phyloP scores from a whole-genome alignment of 2,329 filamentous ascomycete genomes.

The Colletotrichum costaricense region DNA sequence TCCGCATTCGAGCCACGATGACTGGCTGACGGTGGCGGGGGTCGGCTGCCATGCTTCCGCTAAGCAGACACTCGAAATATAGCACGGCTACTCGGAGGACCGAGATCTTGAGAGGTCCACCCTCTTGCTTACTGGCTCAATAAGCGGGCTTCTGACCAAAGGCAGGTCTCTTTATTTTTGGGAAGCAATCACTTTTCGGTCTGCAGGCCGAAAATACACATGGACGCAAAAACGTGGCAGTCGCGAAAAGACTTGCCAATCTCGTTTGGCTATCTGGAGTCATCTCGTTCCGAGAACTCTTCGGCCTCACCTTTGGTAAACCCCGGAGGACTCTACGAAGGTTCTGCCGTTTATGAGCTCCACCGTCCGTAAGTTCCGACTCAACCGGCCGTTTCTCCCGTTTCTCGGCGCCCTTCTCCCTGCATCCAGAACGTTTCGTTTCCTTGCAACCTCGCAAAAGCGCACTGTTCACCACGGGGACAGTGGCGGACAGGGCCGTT shows the following conservation, averaged over 20 bases:
- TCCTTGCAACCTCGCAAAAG: slow-evolving; percentile 9
- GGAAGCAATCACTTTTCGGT: neutral
- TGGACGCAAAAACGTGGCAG: neutral
- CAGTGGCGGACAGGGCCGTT: neutral
- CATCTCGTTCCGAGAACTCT: neutral
- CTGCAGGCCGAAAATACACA: neutral
- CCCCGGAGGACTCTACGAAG: neutral
- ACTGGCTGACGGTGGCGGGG: slow-evolving; percentile 19
- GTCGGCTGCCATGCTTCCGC: slow-evolving; percentile 26
- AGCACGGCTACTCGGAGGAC: slow-evolving; percentile 26
- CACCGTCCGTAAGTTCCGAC: neutral
- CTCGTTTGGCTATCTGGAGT: neutral
- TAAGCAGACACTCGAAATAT: slow-evolving; percentile 18
- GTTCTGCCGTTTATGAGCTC: neutral
- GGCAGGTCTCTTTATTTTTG: slow-evolving; percentile 18
- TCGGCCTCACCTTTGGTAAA: neutral
- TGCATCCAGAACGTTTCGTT: slow-evolving; percentile 28
- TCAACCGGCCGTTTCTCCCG: slow-evolving; percentile 1
- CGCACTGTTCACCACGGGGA: slow-evolving; percentile 16
- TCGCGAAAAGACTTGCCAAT: neutral
- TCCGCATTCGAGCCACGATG: slow-evolving; percentile 17
- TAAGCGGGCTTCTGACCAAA: slow-evolving; percentile 25
- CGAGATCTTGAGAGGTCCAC: slow-evolving; percentile 3
- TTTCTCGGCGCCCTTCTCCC: slow-evolving; percentile 13
- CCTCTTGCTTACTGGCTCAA: slow-evolving; percentile 30